Evolutionary conservation across 371 early-diverging fungal genomes (phyloP).

Genomic region (Funneliformis caledonium): DNA sequence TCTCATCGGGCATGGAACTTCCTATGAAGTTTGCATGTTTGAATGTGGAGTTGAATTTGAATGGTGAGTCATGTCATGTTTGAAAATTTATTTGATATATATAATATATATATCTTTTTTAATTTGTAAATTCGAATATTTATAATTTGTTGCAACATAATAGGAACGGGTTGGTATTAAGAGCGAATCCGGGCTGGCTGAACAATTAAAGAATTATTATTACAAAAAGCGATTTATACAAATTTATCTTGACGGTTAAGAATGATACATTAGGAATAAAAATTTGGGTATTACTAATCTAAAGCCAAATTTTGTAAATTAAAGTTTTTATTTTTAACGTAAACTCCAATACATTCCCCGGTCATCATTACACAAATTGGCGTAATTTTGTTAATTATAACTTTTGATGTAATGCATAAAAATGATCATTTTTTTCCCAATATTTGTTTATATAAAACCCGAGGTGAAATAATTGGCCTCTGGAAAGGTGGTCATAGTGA

Average conservation of each 20-base stretch:
- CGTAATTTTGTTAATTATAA: too few relatives aligned
- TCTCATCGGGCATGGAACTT: conserved; percentile 90
- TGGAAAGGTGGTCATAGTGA: background rate
- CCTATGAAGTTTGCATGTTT: conserved; percentile 99
- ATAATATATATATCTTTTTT: background rate
- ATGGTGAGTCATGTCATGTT: conserved; percentile 52
- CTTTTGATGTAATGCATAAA: too few relatives aligned
- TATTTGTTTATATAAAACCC: too few relatives aligned
- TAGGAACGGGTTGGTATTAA: conserved; percentile 79
- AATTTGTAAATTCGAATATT: background rate
- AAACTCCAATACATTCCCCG: too few relatives aligned
- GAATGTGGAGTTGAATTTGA: conserved; percentile 83
- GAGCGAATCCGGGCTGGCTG: conserved; percentile 66
- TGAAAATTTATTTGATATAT: background rate
- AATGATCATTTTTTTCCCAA: too few relatives aligned
- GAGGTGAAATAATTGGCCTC: conserved; percentile 5
- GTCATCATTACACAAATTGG: too few relatives aligned
- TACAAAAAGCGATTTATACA: too few relatives aligned
- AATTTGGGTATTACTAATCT: too few relatives aligned
- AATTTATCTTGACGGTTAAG: too few relatives aligned
- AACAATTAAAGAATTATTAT: conserved; percentile 45
- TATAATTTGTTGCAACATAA: conserved; percentile 49
- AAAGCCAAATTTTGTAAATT: too few relatives aligned
- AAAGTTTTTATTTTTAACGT: too few relatives aligned
- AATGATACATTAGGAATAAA: too few relatives aligned